A percentile compares a stretch with the other conserved stretches of the same genome.
Conservation (phyloP, 2,329 filamentous ascomycete genomes). For the Apiospora arundinis region DNA sequence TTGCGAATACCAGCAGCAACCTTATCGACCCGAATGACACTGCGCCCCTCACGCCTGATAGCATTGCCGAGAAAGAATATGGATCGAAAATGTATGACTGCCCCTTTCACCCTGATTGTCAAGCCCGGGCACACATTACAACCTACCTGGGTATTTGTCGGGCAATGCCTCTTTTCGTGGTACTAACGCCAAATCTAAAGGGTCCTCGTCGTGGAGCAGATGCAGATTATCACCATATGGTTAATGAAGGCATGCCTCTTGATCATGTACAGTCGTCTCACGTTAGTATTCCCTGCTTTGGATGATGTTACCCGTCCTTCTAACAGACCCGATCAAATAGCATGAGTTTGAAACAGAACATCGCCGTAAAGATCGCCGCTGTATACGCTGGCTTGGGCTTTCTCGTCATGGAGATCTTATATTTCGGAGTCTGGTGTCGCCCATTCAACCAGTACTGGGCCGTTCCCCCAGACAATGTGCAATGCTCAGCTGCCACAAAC, state of each 20-base stretch:
- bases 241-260: slow-evolving; percentile 62
- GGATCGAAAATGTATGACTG: slow-evolving; percentile 61
- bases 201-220: slow-evolving; percentile 66
- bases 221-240: slow-evolving; percentile 66
- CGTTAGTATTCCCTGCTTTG: slow-evolving; percentile 40
- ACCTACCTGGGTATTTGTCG: not conserved
- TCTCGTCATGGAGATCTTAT: slow-evolving; percentile 57
- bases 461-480: slow-evolving; percentile 58
- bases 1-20: slow-evolving; percentile 63
- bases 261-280: slow-evolving; percentile 62
- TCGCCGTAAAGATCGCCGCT: slow-evolving; percentile 55
- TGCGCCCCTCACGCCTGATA: slow-evolving; percentile 50
- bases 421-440: slow-evolving; percentile 59
- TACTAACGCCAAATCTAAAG: not conserved
- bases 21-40: slow-evolving; percentile 58
- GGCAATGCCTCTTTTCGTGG: not conserved
- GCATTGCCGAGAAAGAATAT: slow-evolving; percentile 47
- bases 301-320: no score
- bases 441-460: slow-evolving; percentile 65
- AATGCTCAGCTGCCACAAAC: slow-evolving; percentile 63
- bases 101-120: not conserved
- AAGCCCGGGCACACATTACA: not conserved
- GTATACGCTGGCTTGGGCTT: slow-evolving; percentile 55
- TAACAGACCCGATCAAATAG: slow-evolving; percentile 33
- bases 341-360: slow-evolving; percentile 52